Conservation (phyloP, 1,139 yeast species). For the Suhomyces bribrorum region DNA sequence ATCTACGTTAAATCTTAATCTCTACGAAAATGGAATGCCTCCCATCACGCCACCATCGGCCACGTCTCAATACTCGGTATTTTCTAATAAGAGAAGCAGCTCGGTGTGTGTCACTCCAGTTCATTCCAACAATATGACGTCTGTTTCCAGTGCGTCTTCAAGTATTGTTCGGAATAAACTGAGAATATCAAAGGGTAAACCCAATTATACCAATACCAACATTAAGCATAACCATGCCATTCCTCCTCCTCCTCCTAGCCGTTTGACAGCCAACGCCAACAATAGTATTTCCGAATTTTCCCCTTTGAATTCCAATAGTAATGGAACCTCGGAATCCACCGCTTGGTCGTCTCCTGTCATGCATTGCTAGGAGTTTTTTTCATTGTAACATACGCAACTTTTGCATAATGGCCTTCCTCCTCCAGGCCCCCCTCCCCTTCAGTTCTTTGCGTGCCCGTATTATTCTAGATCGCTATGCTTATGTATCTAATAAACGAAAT, state of each 20-base stretch:
- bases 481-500: neutral
- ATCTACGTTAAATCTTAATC: slow-evolving; percentile 10
- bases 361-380: slow-evolving; percentile 13
- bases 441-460: neutral
- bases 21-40: slow-evolving; percentile 15
- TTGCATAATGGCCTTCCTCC: neutral
- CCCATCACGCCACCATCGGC: slow-evolving; percentile 48
- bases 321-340: slow-evolving; percentile 16
- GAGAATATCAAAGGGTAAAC: slow-evolving; percentile 17
- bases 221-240: slow-evolving; percentile 8
- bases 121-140: slow-evolving; percentile 14
- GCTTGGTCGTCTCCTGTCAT: slow-evolving; percentile 21
- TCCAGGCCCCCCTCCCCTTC: neutral
- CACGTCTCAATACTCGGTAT: slow-evolving; percentile 42
- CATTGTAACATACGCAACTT: neutral
- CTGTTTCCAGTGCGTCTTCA: slow-evolving; percentile 12
- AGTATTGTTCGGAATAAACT: slow-evolving; percentile 14
- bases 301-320: slow-evolving; percentile 14
- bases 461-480: neutral
- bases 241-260: slow-evolving; percentile 14
- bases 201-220: slow-evolving; percentile 6
- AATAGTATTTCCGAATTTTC: slow-evolving; percentile 16
- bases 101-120: slow-evolving; percentile 35
- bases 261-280: slow-evolving; percentile 11
- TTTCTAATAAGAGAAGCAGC: slow-evolving; percentile 31